These are phyloP conservation scores for Lepraria neglecta DNA, from an alignment of 495 filamentous ascomycete genomes.

Conservation along the genomic window DNA sequence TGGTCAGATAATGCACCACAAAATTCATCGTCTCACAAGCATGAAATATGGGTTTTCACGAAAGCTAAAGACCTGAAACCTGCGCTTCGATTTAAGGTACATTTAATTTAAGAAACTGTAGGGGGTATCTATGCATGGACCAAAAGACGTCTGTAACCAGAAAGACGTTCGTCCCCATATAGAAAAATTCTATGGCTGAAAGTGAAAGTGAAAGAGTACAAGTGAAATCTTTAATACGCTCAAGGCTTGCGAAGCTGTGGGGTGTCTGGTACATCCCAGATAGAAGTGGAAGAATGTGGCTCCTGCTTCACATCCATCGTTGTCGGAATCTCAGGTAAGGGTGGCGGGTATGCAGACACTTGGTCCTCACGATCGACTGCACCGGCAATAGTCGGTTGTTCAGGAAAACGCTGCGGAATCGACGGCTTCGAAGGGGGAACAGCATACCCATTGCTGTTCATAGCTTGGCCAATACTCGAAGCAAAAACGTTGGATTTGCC, in stretches of 20 bases:
- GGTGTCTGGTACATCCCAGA: conserved; percentile 29
- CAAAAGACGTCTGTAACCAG: neutral
- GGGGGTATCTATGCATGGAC: conserved; percentile 16
- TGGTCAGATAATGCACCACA: neutral
- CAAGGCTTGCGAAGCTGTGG: conserved; percentile 19
- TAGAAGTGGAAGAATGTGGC: conserved; percentile 8
- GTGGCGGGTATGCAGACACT: neutral
- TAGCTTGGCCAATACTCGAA: neutral
- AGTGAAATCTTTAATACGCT: neutral
- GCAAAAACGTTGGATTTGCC: conserved; percentile 19
- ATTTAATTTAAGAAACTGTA: neutral
- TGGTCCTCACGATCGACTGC: neutral
- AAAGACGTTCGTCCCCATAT: neutral
- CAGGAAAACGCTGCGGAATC: neutral
- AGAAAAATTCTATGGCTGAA: neutral
- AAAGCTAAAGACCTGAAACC: neutral
- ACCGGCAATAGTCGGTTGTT: neutral
- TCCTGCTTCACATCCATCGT: conserved; percentile 5
- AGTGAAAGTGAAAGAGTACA: neutral
- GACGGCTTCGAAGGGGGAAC: neutral
- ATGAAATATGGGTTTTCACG: neutral
- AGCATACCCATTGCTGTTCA: neutral
- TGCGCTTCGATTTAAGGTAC: neutral
- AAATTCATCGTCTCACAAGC: neutral
- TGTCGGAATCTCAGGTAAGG: neutral